Percentiles rank a stretch among this genome's conserved stretches.
Evolutionary conservation across 345 rosid species (phyloP).

Genomic region (Eucalyptus microcorys): DNA sequence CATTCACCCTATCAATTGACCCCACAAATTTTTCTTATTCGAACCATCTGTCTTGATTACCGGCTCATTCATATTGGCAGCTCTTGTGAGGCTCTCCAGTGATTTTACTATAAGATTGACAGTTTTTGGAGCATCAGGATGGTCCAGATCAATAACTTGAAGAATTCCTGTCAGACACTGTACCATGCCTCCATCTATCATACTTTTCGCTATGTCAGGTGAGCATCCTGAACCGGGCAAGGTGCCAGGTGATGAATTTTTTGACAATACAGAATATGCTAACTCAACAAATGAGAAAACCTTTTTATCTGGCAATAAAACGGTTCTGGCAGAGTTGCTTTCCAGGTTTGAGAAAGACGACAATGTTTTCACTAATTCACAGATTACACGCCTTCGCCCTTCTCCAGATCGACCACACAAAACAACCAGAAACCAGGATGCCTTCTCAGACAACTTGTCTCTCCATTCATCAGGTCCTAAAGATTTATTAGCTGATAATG

Average conservation of each 20-base stretch:
- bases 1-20: conserved; percentile 36
- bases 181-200: conserved; percentile 91
- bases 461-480: conserved; percentile 89
- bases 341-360: conserved; percentile 53
- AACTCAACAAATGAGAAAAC: conserved; percentile 68
- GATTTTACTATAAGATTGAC: conserved; percentile 81
- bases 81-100: conserved; percentile 80
- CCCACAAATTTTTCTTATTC: conserved; percentile 43
- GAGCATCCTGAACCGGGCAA: conserved; percentile 82
- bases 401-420: conserved; percentile 86
- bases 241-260: conserved; percentile 73
- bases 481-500: conserved; percentile 54
- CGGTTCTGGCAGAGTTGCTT: conserved; percentile 42
- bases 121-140: conserved; percentile 90
- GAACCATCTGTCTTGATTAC: conserved; percentile 47
- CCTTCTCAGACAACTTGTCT: conserved; percentile 79
- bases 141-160: conserved; percentile 83
- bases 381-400: conserved; percentile 77
- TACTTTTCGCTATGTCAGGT: conserved; percentile 87
- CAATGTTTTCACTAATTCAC: conserved; percentile 79
- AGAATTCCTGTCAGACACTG: conserved; percentile 70
- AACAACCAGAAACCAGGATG: conserved; percentile 85
- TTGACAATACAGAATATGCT: conserved; percentile 73
- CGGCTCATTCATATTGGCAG: conserved; percentile 85
- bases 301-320: conserved; percentile 66